phyloP scores from a whole-genome alignment of 2,329 filamentous ascomycete species.

The Pseudogymnoascus sp. region DNA sequence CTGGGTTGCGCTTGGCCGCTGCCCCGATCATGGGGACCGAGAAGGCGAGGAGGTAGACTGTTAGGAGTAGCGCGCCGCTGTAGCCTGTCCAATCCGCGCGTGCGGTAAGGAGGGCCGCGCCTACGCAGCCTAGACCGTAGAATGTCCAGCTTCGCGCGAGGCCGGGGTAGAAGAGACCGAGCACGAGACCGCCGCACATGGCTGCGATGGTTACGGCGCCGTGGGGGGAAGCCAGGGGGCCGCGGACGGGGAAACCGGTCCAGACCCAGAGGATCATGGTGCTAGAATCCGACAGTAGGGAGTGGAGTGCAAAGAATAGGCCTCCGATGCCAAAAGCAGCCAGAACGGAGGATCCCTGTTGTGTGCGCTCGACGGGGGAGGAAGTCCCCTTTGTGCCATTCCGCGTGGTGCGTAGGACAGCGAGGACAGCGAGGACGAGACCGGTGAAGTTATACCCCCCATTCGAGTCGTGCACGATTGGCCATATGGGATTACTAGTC shows the following conservation, averaged over 20 bases:
- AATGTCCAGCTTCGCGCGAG: slow-evolving; percentile 71
- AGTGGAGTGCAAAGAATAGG: slow-evolving; percentile 83
- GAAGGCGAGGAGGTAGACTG: slow-evolving; percentile 75
- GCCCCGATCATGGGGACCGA: slow-evolving; percentile 68
- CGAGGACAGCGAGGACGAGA: slow-evolving; percentile 65
- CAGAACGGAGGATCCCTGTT: slow-evolving; percentile 61
- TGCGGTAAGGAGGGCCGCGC: slow-evolving; percentile 69
- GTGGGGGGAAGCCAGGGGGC: slow-evolving; percentile 82
- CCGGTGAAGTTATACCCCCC: slow-evolving; percentile 89
- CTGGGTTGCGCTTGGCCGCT: slow-evolving; percentile 70
- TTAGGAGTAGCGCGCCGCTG: slow-evolving; percentile 68
- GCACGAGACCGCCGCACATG: slow-evolving; percentile 74
- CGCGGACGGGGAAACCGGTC: slow-evolving; percentile 88
- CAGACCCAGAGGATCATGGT: slow-evolving; percentile 99
- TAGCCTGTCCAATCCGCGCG: slow-evolving; percentile 83
- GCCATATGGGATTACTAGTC: slow-evolving; percentile 97
- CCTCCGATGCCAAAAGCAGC: slow-evolving; percentile 74
- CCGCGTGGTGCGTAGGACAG: slow-evolving; percentile 69
- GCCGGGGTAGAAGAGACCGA: slow-evolving; percentile 66
- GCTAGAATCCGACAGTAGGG: slow-evolving; percentile 88
- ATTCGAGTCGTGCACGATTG: slow-evolving; percentile 80
- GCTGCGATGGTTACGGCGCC: slow-evolving; percentile 77
- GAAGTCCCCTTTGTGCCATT: slow-evolving; percentile 40
- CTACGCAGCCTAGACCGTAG: slow-evolving; percentile 70
- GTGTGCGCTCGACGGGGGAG: slow-evolving; percentile 41